Evolutionary conservation across 257 asterid genomes (phyloP).

Genomic region (Forsythia suspensa): DNA sequence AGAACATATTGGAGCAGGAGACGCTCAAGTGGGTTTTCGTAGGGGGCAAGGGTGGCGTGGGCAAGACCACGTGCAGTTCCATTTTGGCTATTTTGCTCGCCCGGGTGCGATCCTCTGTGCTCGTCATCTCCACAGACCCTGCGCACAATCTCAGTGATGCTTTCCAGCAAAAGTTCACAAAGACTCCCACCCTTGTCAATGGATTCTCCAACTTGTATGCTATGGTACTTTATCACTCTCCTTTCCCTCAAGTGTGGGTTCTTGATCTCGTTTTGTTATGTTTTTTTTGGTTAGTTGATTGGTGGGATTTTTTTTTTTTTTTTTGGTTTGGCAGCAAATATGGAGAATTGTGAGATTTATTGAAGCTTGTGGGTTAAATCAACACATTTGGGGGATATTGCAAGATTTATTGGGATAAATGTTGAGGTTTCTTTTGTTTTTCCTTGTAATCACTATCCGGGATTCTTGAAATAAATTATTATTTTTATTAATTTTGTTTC

Average conservation of each 20-base stretch:
- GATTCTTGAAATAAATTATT: not conserved
- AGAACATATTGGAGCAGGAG: constrained; percentile 78
- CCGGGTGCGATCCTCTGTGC: constrained; percentile 72
- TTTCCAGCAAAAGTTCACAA: constrained; percentile 87
- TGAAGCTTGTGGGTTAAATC: not conserved
- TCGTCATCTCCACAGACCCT: constrained; percentile 93
- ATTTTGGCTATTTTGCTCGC: constrained; percentile 68
- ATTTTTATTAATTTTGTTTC: not conserved
- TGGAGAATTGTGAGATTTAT: not conserved
- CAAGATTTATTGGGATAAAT: not conserved
- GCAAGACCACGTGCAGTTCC: constrained; percentile 93
- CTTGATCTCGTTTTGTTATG: not conserved
- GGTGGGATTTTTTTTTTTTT: constrained; percentile 7
- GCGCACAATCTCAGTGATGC: constrained; percentile 98
- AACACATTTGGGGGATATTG: not conserved
- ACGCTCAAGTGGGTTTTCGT: constrained; percentile 89
- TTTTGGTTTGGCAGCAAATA: not conserved
- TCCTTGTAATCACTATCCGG: not conserved
- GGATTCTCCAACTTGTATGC: constrained; percentile 94
- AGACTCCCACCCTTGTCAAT: constrained; percentile 80
- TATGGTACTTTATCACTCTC: constrained; percentile 50
- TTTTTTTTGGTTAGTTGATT: not conserved
- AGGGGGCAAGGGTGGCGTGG: constrained; percentile 97
- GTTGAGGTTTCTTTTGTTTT: not conserved
- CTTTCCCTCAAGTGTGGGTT: not conserved